Evolutionary conservation across 2,329 filamentous ascomycete species (phyloP).

Genomic region (Cladophialophora exuberans): DNA sequence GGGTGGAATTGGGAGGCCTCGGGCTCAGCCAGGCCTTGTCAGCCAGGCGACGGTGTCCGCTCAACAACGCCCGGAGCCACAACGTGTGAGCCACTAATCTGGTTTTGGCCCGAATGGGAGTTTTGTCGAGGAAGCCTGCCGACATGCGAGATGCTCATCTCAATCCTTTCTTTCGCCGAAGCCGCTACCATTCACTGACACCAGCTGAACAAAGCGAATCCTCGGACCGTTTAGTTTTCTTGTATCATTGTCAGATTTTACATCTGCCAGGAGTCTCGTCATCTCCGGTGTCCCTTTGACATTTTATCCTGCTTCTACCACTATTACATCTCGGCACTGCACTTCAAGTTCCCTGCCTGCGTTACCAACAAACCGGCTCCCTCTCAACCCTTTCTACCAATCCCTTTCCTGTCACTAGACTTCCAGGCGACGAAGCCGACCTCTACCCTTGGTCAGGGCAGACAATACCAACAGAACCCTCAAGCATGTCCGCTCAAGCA

Average conservation of each 20-base stretch:
- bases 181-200: too few species aligned
- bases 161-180: constrained; percentile 12
- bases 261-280: too few species aligned
- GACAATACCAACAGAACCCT: constrained; percentile 57
- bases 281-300: too few species aligned
- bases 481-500: constrained; percentile 62
- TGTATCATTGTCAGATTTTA: constrained; percentile 9
- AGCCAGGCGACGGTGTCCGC: not conserved
- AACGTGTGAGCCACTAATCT: constrained; percentile 16
- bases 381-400: not conserved
- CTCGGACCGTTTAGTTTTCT: not conserved
- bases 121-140: constrained; percentile 7
- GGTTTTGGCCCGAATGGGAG: constrained; percentile 17
- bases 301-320: too few species aligned
- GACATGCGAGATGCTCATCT: constrained; percentile 1
- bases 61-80: constrained; percentile 16
- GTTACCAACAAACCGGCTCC: not conserved
- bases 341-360: not conserved
- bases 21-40: too few species aligned
- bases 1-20: not conserved
- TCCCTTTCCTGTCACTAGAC: too few species aligned
- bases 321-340: too few species aligned
- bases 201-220: constrained; percentile 17
- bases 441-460: constrained; percentile 98
- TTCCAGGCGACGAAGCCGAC: constrained; percentile 50